Percentiles rank a stretch among this genome's conserved stretches.
Evolutionary conservation across 2,329 filamentous ascomycete species (phyloP).

Genomic region (Scolecobasidium constrictum): DNA sequence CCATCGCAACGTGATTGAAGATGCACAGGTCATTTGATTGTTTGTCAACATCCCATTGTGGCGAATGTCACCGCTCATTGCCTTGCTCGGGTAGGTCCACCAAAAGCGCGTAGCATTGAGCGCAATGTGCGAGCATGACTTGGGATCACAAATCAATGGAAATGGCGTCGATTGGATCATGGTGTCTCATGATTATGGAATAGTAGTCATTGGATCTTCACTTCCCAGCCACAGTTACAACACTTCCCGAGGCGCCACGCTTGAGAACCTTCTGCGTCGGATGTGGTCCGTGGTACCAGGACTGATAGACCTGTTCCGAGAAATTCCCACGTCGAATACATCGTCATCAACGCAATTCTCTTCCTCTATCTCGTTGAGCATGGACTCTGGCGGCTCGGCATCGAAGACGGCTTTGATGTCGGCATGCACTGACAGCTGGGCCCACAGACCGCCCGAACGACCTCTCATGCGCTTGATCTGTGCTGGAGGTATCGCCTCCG

Average conservation of each 20-base stretch:
- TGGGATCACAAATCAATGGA: too few relatives aligned
- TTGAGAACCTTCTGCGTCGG: constrained; percentile 4
- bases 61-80: too few relatives aligned
- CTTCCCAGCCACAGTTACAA: too few relatives aligned
- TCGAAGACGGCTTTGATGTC: constrained; percentile 67
- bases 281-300: not conserved
- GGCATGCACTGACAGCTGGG: constrained; percentile 52
- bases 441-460: constrained; percentile 11
- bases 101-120: too few relatives aligned
- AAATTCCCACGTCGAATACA: constrained; percentile 6
- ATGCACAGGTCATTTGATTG: too few relatives aligned
- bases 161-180: too few relatives aligned
- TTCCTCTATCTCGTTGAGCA: constrained; percentile 37
- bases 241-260: constrained; percentile 1
- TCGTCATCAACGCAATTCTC: constrained; percentile 37
- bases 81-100: too few relatives aligned
- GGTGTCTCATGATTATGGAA: too few relatives aligned
- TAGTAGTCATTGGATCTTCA: too few relatives aligned
- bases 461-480: constrained; percentile 30
- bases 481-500: constrained; percentile 20
- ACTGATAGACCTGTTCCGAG: constrained; percentile 8
- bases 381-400: constrained; percentile 50
- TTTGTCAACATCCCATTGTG: too few relatives aligned
- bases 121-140: too few relatives aligned
- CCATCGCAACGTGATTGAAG: too few relatives aligned